phyloP scores from a whole-genome alignment of 345 rosid species.

The Alliaria petiolata region DNA sequence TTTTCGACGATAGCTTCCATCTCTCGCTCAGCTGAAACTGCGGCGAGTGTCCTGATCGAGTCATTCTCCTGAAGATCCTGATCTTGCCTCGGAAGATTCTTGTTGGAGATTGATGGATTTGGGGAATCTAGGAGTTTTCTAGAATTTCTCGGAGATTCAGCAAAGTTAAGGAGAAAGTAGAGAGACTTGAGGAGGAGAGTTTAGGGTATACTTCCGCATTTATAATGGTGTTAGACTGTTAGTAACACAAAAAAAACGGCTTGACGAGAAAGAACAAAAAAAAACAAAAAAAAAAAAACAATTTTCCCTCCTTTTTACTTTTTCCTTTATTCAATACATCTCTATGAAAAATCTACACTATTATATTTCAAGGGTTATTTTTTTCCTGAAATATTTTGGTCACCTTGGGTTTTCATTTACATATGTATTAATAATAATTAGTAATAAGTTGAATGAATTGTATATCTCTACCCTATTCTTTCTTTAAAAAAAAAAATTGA shows the following conservation, averaged over 20 bases:
- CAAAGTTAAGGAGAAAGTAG: neutral
- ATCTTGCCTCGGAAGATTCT: neutral
- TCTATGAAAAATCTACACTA: neutral
- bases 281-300: neutral
- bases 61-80: neutral
- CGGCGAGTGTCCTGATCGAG: slow-evolving; percentile 12
- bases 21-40: slow-evolving; percentile 41
- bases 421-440: neutral
- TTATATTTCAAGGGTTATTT: neutral
- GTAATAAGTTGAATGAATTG: neutral
- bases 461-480: neutral
- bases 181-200: neutral
- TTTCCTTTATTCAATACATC: neutral
- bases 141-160: no score
- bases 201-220: slow-evolving; percentile 7
- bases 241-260: neutral
- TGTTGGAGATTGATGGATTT: neutral
- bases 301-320: neutral
- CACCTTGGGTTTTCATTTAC: neutral
- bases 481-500: neutral
- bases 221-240: slow-evolving; percentile 19
- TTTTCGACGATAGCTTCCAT: slow-evolving; percentile 52
- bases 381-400: neutral
- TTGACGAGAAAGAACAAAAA: neutral
- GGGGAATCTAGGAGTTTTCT: neutral